phyloP scores from a whole-genome alignment of 768 basidiomycete genomes.

The Termitomyces heimii region DNA sequence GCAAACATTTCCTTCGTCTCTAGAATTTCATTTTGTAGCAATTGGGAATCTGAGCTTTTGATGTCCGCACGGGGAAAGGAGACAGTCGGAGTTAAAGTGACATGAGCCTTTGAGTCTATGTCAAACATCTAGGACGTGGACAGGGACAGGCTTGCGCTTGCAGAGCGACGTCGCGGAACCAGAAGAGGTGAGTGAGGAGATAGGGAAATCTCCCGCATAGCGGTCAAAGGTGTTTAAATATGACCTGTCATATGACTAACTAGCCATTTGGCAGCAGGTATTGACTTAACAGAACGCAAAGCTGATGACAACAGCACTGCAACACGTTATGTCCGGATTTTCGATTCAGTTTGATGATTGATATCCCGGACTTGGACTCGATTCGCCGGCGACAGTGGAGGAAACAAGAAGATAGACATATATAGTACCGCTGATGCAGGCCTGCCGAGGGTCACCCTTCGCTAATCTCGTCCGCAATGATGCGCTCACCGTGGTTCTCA shows the following conservation, averaged over 20 bases:
- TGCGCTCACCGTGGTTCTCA: constrained; percentile 1
- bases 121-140: constrained; percentile 7
- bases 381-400: not conserved
- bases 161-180: not conserved
- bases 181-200: not conserved
- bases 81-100: constrained; percentile 1
- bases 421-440: not conserved
- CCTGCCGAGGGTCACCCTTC: not conserved
- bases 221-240: constrained; percentile 2
- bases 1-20: not conserved
- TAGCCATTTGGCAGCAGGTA: constrained; percentile 4
- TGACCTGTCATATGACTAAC: constrained; percentile 1
- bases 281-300: not conserved
- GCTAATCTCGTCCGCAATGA: not conserved
- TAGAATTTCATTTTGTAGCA: not conserved
- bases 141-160: not conserved
- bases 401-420: not conserved
- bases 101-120: constrained; percentile 13
- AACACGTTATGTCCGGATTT: constrained; percentile 6
- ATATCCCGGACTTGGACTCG: not conserved
- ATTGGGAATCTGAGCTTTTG: not conserved
- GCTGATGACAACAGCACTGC: constrained; percentile 4
- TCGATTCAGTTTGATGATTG: not conserved
- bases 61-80: not conserved
- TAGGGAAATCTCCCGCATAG: not conserved